Evolutionary conservation across 108 stramenopile genomes (phyloP).

Genomic region (Tribonema minus): DNA sequence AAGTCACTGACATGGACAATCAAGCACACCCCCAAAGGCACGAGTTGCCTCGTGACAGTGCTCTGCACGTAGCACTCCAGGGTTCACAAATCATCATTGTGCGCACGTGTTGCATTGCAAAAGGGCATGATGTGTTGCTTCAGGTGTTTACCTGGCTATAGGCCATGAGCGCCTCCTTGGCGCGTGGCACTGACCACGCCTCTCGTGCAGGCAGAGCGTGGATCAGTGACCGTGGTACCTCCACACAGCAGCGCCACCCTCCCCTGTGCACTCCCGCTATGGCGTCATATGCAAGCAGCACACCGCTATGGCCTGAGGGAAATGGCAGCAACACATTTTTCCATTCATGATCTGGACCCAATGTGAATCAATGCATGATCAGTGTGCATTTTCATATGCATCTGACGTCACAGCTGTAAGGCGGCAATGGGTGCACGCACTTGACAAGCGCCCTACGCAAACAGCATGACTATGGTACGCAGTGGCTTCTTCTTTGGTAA

Average conservation of each 20-base stretch:
- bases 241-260: background rate
- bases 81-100: too few species aligned
- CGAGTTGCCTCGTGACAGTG: too few species aligned
- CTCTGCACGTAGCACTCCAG: too few species aligned
- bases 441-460: background rate
- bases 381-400: too few species aligned
- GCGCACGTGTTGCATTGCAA: too few species aligned
- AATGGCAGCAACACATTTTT: background rate
- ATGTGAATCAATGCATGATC: too few species aligned
- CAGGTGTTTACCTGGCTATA: too few species aligned
- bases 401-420: too few species aligned
- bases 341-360: background rate
- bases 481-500: background rate
- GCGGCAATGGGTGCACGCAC: background rate
- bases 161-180: too few species aligned
- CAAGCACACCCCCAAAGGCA: too few species aligned
- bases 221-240: background rate
- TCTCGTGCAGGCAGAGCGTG: background rate
- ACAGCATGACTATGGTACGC: background rate
- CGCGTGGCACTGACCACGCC: background rate
- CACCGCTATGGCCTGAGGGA: background rate
- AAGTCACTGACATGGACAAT: too few species aligned
- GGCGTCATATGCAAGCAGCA: background rate
- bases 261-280: background rate
- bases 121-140: too few species aligned